Conservation (phyloP, 345 rosid species). For the Anacardium occidentale region DNA sequence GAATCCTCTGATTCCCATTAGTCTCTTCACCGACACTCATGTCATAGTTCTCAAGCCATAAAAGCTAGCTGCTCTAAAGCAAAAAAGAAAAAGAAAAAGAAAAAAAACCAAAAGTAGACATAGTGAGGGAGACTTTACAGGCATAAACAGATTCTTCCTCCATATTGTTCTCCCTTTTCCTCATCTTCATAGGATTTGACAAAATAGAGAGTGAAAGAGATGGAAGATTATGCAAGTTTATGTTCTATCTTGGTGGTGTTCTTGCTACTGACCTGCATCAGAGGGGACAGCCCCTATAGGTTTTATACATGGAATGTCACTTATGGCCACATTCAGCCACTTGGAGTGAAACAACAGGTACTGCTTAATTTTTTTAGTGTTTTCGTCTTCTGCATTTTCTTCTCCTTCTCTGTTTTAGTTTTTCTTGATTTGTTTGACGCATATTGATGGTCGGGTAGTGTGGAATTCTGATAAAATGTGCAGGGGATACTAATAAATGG, state of each 20-base stretch:
- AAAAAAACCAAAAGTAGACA: background rate
- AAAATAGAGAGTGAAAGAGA: conserved; percentile 18
- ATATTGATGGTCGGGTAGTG: background rate
- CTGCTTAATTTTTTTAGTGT: background rate
- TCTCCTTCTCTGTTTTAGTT: background rate
- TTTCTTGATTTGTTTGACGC: conserved; percentile 2
- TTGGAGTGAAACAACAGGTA: conserved; percentile 66
- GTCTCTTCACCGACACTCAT: conserved; percentile 24
- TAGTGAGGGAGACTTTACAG: conserved; percentile 20
- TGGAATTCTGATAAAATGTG: conserved; percentile 18
- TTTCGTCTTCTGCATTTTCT: background rate
- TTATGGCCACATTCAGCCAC: conserved; percentile 67
- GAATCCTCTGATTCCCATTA: background rate
- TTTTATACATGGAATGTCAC: conserved; percentile 66
- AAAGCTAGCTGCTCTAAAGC: conserved; percentile 21
- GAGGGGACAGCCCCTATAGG: conserved; percentile 66
- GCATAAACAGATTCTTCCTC: conserved; percentile 12
- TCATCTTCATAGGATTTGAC: background rate
- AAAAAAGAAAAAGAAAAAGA: background rate
- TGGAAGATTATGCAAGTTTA: conserved; percentile 25
- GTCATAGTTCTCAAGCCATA: background rate
- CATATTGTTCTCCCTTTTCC: conserved; percentile 17
- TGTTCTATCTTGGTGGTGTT: conserved; percentile 22
- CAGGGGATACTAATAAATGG: conserved; percentile 92
- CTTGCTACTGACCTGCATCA: conserved; percentile 23